These are phyloP conservation scores for Agroathelia rolfsii DNA, from an alignment of 1,284 basidiomycete species.

Conservation along the genomic window DNA sequence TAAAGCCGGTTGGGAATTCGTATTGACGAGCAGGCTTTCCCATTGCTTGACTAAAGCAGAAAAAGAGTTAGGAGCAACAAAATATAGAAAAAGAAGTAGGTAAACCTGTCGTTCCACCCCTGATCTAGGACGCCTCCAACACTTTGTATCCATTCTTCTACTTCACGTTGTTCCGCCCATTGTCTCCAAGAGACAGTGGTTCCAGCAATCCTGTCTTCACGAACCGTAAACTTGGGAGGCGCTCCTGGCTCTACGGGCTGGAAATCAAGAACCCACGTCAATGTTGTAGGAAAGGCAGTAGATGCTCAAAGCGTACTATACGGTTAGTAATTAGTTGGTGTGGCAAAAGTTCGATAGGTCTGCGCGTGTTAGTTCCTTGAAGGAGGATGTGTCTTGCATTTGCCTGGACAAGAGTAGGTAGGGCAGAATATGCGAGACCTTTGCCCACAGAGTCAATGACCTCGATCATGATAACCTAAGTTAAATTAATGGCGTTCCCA, in stretches of 20 bases:
- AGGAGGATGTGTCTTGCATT: conserved; percentile 59
- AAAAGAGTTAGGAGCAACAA: conserved; percentile 5
- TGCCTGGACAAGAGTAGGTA: conserved; percentile 71
- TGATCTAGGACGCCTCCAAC: conserved; percentile 78
- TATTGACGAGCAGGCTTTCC: conserved; percentile 57
- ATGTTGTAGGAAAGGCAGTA: background rate
- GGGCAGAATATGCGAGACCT: conserved; percentile 63
- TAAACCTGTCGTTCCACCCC: conserved; percentile 83
- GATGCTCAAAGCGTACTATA: conserved; percentile 28
- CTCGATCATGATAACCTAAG: background rate
- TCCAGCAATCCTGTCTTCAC: conserved; percentile 63
- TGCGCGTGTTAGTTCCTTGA: conserved; percentile 35
- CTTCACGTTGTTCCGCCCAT: conserved; percentile 80
- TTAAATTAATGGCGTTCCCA: conserved; percentile 21
- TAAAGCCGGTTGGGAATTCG: conserved; percentile 96
- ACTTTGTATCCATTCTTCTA: conserved; percentile 92
- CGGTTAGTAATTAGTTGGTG: conserved; percentile 86
- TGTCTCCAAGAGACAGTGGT: conserved; percentile 73
- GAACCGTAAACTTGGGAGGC: conserved; percentile 55
- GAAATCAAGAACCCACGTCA: background rate
- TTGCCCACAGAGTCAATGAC: conserved; percentile 2
- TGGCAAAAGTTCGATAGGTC: conserved; percentile 56
- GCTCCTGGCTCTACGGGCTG: conserved; percentile 55
- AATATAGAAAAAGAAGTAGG: conserved; percentile 6
- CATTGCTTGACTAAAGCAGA: conserved; percentile 34